Evolutionary conservation across 2,329 filamentous ascomycete species (phyloP).

Genomic region (Pseudogymnoascus pannorum): DNA sequence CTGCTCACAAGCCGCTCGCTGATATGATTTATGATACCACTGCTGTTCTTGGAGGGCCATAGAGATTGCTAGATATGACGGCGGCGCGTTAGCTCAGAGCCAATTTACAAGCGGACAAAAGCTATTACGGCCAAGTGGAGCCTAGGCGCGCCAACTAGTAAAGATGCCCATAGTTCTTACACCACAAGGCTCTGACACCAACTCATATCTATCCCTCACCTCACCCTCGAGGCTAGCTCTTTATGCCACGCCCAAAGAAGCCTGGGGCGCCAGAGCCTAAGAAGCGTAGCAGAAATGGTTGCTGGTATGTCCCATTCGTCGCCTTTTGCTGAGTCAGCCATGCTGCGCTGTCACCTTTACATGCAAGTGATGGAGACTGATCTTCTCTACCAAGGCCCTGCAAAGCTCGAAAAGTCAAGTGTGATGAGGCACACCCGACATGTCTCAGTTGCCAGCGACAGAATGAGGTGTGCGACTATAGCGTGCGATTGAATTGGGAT

Average conservation of each 20-base stretch:
- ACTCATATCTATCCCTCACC: not conserved
- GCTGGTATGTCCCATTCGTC: slow-evolving; percentile 45
- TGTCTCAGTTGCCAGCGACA: slow-evolving; percentile 68
- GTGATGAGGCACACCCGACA: slow-evolving; percentile 67
- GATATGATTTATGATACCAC: slow-evolving; percentile 8
- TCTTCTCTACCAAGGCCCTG: slow-evolving; percentile 52
- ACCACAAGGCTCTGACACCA: not conserved
- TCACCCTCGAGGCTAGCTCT: slow-evolving; percentile 1
- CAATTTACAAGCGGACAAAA: not conserved
- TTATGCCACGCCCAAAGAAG: slow-evolving; percentile 61
- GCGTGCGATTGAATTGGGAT: slow-evolving; percentile 74
- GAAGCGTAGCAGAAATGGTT: slow-evolving; percentile 59
- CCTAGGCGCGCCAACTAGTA: not conserved
- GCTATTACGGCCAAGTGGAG: not conserved
- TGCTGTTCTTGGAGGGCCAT: not conserved
- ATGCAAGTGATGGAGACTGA: slow-evolving; percentile 12
- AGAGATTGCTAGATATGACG: not conserved
- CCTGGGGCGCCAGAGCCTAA: slow-evolving; percentile 57
- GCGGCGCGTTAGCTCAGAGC: not conserved
- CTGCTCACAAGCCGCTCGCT: not conserved
- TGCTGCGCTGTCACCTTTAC: not conserved
- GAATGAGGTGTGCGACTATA: slow-evolving; percentile 71
- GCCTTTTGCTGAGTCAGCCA: not conserved
- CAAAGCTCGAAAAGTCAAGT: slow-evolving; percentile 74
- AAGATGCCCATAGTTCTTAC: not conserved